Evolutionary conservation across 106 monocot species (phyloP).

Genomic region (Gastrodia elata): DNA sequence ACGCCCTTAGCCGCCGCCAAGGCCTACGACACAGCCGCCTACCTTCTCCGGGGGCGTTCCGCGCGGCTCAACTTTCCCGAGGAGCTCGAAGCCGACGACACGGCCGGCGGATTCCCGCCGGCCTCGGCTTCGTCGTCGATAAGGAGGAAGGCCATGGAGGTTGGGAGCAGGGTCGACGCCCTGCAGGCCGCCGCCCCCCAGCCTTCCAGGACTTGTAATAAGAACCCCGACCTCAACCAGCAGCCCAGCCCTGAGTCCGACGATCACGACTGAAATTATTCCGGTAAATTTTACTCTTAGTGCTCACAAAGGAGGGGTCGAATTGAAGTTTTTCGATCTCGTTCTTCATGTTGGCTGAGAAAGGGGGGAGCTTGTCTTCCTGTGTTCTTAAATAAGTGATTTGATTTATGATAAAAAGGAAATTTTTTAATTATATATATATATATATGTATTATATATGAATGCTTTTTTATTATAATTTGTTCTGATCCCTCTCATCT

Average conservation of each 20-base stretch:
- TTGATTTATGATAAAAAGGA: too few species aligned
- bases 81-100: conserved; percentile 12
- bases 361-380: too few species aligned
- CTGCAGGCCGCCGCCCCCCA: conserved; percentile 2
- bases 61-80: conserved; percentile 32
- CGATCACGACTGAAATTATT: conserved; percentile 29
- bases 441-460: too few species aligned
- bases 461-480: too few species aligned
- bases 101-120: not conserved
- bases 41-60: conserved; percentile 18
- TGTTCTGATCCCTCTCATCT: too few species aligned
- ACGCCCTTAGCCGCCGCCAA: conserved; percentile 28
- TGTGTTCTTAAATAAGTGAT: too few species aligned
- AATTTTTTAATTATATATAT: too few species aligned
- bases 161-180: conserved; percentile 17
- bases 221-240: conserved; percentile 57
- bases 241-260: conserved; percentile 34
- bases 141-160: conserved; percentile 18
- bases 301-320: too few species aligned
- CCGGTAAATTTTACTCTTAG: too few species aligned
- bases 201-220: conserved; percentile 8
- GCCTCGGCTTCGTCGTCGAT: conserved; percentile 12
- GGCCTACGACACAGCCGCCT: conserved; percentile 40
- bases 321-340: too few species aligned
- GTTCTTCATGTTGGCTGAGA: too few species aligned